These are phyloP conservation scores for Saccharomyces hybrid DNA, from an alignment of 1,139 yeast genomes.

Conservation along the genomic window DNA sequence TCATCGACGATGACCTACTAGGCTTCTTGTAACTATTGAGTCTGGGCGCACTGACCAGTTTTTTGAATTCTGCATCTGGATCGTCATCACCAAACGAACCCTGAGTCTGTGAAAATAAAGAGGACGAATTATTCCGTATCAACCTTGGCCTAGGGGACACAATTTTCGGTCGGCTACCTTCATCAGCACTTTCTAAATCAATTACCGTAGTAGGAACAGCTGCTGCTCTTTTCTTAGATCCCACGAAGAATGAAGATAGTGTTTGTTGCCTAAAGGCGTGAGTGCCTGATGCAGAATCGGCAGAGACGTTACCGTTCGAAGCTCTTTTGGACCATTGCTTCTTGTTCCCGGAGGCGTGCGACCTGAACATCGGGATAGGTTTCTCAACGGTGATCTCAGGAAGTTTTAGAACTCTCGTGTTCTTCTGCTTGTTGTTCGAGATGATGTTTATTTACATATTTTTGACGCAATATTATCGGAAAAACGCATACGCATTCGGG, in stretches of 20 bases:
- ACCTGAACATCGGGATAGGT: background rate
- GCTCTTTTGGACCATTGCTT: background rate
- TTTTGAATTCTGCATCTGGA: slow-evolving; percentile 19
- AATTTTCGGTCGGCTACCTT: background rate
- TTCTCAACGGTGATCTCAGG: background rate
- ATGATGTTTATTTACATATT: background rate
- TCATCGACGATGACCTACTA: slow-evolving; percentile 8
- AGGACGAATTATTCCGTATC: slow-evolving; percentile 1
- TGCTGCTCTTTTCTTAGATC: background rate
- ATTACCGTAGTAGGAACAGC: background rate
- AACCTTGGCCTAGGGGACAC: background rate
- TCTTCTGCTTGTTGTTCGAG: background rate
- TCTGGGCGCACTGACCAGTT: slow-evolving; percentile 16
- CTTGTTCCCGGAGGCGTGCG: background rate
- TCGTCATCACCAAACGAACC: slow-evolving; percentile 32
- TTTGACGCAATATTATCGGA: background rate
- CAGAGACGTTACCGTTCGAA: background rate
- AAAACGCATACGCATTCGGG: background rate
- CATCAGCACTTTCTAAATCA: background rate
- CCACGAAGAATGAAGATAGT: background rate
- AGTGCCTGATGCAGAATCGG: background rate
- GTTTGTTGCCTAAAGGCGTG: background rate
- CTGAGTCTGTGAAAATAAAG: slow-evolving; percentile 18
- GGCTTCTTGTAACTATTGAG: slow-evolving; percentile 23
- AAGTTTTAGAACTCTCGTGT: background rate